Evolutionary conservation across 495 filamentous ascomycete species (phyloP), one percentile per base, ranked within the genome.

Genomic region (Aspergillus cavernicola): DNA sequence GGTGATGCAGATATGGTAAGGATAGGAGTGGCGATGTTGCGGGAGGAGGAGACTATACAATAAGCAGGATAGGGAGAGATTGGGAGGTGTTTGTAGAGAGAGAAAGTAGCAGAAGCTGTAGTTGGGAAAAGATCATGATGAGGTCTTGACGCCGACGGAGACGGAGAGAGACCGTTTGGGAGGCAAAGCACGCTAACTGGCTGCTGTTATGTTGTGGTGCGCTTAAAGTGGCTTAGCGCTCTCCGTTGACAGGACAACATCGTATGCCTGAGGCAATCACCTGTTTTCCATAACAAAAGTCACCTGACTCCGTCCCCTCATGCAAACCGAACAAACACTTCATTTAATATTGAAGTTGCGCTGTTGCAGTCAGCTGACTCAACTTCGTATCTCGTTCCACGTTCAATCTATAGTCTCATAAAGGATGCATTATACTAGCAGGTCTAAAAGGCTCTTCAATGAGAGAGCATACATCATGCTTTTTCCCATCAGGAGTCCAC

Each of bases 221-320:
- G 1, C 66, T 62, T 11, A 11, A 52, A 62, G 26, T 16, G 66
- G 73, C 35, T 54, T 74, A 75, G 73, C 45, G 61, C 18, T 6
- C 7, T 2, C 16, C 13, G 73, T 76, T 75, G 73, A 65, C 73
- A 63, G 59, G 73, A 65, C 70, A 75, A 76, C 73, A 36, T 22
- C 15, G 0, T 11, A 13, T 47, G 50, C 43, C 38, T 62, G 53
- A 60, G 59, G 59, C 59, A 39, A 12, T 54, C 55, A 57, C 19
- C 64, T 57, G 1, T 12, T 33, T 32, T 22, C 16, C 35, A 46
- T 23, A 54, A 54, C 42, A 54, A 54, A 50, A 8, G 36, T 50
- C 47, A 50, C 35, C 12, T 50, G 47, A 40, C 26, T n/a, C n/a
- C n/a, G n/a, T n/a, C n/a, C n/a, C n/a, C n/a, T n/a, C n/a, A n/a